A percentile compares a stretch with the other conserved stretches of the same genome.
Conservation (phyloP, 306 rosid species). For the Castanea sativa region DNA sequence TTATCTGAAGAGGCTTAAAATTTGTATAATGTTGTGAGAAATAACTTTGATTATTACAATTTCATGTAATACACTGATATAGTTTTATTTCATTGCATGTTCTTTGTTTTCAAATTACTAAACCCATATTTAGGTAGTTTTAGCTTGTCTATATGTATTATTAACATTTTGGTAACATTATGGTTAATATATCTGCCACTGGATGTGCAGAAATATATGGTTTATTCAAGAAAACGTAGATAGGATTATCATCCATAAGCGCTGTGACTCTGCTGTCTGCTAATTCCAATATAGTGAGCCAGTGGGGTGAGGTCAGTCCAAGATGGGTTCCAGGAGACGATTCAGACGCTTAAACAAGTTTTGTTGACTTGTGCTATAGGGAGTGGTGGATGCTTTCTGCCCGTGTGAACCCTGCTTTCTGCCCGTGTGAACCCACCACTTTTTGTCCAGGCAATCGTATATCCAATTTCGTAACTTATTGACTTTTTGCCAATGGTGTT, state of each 20-base stretch:
- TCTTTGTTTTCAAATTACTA: background rate
- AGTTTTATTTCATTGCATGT: background rate
- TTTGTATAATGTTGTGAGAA: constrained; percentile 22
- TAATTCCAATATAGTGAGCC: too few species aligned
- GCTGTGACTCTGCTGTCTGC: too few species aligned
- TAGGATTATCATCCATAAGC: background rate
- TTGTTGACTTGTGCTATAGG: too few species aligned
- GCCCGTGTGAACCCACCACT: too few species aligned
- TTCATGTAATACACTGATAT: constrained; percentile 20
- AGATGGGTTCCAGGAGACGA: too few species aligned
- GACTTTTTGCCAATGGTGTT: too few species aligned
- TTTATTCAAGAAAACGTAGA: background rate
- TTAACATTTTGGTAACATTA: background rate
- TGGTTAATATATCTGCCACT: background rate
- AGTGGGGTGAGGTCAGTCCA: too few species aligned
- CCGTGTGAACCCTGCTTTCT: too few species aligned
- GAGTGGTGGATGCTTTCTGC: too few species aligned
- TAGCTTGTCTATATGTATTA: background rate
- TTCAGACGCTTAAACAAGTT: too few species aligned
- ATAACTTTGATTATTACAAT: background rate
- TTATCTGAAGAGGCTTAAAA: constrained; percentile 22
- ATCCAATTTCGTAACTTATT: too few species aligned
- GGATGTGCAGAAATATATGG: background rate
- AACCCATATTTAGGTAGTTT: background rate
- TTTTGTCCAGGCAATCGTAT: too few species aligned